Base-by-base conservation (phyloP, 495 filamentous ascomycete species). In the Monascus purpureus region DNA sequence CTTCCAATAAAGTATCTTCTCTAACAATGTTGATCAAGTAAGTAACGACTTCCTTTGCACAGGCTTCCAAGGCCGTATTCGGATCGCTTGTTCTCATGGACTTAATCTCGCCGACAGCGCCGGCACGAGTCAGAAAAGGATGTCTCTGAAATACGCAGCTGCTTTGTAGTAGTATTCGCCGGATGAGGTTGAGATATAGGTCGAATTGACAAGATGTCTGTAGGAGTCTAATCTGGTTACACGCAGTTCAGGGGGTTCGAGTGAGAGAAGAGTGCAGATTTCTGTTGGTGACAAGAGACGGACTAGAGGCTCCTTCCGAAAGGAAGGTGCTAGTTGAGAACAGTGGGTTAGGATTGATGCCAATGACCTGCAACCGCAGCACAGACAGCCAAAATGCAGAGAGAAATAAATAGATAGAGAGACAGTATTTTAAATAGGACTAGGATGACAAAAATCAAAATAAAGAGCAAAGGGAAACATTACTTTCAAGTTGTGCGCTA, bases 121-220 rank as follows among this genome's bases (percentile, higher is more conserved):
- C 53, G 0, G 50, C 59, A 1, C 56, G 48, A 16, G 31, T 26
- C 4, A 63, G 47, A 31, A 50, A 60, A 2, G 54, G 56, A 14
- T 57, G 34, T 1, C 13, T 19, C 4, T 46, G 31, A 59, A 57
- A 6, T 33, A 39, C 6, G 47, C 55, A 2, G 35, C 43, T 2
- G 33, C 36, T 3, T 29, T 37, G 32, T 44, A 49, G 18, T 35
- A 27, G 7, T 34, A 37, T 11, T 36, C 24, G 9, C n/a, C n/a
- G n/a, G n/a, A n/a, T n/a, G n/a, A n/a, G n/a, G n/a, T n/a, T n/a
- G n/a, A n/a, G n/a, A n/a, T n/a, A n/a, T n/a, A n/a, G n/a, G n/a
- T n/a, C n/a, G 34, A 15, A 3, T 40, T 38, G 25, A 40, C 33
- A 6, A 36, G 26, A 8, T 32, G 31, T 13, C 41, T 36, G n/a